phyloP scores from a whole-genome alignment of 805 yeast species.

The Phaffomyces opuntiae region DNA sequence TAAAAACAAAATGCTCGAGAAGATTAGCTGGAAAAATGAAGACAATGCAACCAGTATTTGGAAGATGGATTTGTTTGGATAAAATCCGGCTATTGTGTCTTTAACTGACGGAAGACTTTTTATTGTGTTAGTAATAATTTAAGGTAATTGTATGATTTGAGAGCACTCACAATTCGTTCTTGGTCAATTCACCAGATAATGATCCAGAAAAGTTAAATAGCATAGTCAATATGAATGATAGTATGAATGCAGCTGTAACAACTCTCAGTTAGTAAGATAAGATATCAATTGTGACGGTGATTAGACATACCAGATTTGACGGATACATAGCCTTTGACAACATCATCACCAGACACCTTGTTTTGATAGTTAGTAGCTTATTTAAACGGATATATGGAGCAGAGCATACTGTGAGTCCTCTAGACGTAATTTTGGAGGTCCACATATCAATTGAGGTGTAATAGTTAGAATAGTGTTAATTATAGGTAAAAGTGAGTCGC shows the following conservation, averaged over 20 bases:
- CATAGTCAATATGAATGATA: conserved; percentile 5
- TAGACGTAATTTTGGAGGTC: neutral
- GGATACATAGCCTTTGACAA: conserved; percentile 1
- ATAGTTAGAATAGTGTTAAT: too few species aligned
- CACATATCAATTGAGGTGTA: neutral
- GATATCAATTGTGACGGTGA: too few species aligned
- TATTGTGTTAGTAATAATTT: neutral
- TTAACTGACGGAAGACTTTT: conserved; percentile 12
- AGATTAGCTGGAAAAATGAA: conserved; percentile 6
- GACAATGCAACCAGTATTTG: conserved; percentile 10
- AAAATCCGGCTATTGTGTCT: conserved; percentile 9
- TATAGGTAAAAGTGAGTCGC: too few species aligned
- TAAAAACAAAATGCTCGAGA: neutral
- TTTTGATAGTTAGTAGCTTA: neutral
- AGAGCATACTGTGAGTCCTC: neutral
- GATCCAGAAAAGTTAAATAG: conserved; percentile 9
- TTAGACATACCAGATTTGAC: conserved; percentile 7
- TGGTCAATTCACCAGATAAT: conserved; percentile 8
- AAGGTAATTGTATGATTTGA: neutral
- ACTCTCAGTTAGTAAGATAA: neutral
- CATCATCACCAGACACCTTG: conserved; percentile 4
- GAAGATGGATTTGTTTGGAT: conserved; percentile 13
- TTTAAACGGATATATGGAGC: too few species aligned
- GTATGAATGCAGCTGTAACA: conserved; percentile 7
- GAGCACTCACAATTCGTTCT: conserved; percentile 12